Conservation (phyloP, 345 rosid genomes). For the Linum lewisii region DNA sequence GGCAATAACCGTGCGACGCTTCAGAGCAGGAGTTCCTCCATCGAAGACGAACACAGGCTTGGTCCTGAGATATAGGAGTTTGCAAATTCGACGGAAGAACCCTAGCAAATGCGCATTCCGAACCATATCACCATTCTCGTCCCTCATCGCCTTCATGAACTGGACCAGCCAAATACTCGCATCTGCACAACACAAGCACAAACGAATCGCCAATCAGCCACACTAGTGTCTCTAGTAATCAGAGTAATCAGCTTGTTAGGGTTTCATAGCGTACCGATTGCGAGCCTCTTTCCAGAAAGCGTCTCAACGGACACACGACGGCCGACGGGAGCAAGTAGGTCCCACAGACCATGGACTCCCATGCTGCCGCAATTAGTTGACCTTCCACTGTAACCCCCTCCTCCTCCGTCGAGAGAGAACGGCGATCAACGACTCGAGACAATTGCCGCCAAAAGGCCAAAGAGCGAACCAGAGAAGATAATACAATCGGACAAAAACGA, state of each 20-base stretch:
- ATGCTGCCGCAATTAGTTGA: constrained; percentile 11
- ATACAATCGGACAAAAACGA: too few species aligned
- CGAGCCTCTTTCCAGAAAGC: constrained; percentile 71
- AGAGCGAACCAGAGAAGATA: too few species aligned
- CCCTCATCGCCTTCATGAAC: constrained; percentile 97
- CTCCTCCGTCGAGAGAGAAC: neutral
- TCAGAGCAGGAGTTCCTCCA: constrained; percentile 82
- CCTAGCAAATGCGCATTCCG: constrained; percentile 87
- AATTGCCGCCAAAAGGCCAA: too few species aligned
- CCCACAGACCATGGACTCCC: constrained; percentile 83
- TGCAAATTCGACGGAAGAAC: constrained; percentile 88
- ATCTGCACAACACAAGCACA: constrained; percentile 28
- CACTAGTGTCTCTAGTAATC: neutral
- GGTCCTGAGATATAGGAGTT: constrained; percentile 63
- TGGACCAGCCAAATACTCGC: constrained; percentile 98
- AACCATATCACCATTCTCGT: constrained; percentile 89
- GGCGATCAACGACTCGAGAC: neutral
- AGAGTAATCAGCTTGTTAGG: constrained; percentile 3
- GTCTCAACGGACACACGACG: constrained; percentile 97
- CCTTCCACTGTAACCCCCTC: too few species aligned
- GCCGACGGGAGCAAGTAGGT: constrained; percentile 82
- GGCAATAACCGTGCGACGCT: constrained; percentile 88
- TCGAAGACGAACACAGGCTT: constrained; percentile 94
- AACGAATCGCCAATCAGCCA: neutral
- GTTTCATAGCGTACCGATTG: constrained; percentile 44